A percentile compares a stretch with the other conserved stretches of the same genome.
These are phyloP conservation scores for Blastobotrys peoriensis DNA, from an alignment of 805 yeast genomes.

Conservation along the genomic window DNA sequence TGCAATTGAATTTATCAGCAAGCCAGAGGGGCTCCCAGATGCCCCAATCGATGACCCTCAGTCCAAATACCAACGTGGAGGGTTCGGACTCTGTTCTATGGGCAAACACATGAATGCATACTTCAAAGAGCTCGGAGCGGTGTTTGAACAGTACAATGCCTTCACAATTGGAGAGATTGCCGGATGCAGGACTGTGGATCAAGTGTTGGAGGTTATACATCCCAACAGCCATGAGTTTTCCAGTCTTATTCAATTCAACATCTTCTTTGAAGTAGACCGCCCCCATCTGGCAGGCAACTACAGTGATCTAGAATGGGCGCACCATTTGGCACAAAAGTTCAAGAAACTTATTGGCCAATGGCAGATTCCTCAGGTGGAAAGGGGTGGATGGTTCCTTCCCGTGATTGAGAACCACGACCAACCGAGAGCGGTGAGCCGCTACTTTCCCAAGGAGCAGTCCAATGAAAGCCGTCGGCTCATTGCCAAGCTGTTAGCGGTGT, in stretches of 20 bases:
- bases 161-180: conserved; percentile 57
- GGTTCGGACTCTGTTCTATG: conserved; percentile 35
- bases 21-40: conserved; percentile 40
- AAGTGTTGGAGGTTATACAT: conserved; percentile 20
- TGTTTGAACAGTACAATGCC: conserved; percentile 42
- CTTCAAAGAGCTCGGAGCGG: conserved; percentile 43
- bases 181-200: conserved; percentile 29
- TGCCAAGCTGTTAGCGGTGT: conserved; percentile 44
- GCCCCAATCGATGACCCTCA: conserved; percentile 43
- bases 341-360: conserved; percentile 15
- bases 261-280: background rate
- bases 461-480: conserved; percentile 35
- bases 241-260: conserved; percentile 18
- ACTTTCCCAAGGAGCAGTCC: conserved; percentile 37
- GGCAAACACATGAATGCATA: conserved; percentile 55
- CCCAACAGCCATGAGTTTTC: conserved; percentile 24
- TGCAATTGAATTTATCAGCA: conserved; percentile 49
- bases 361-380: conserved; percentile 35
- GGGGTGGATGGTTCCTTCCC: conserved; percentile 54
- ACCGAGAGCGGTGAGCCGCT: conserved; percentile 47
- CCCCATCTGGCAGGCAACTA: background rate
- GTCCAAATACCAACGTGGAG: conserved; percentile 19
- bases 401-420: conserved; percentile 57
- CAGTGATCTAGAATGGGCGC: conserved; percentile 2
- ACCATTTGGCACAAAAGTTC: background rate